A percentile compares a stretch with the other conserved stretches of the same genome.
Evolutionary conservation across 345 rosid species (phyloP).

Genomic region (Acer campestre): DNA sequence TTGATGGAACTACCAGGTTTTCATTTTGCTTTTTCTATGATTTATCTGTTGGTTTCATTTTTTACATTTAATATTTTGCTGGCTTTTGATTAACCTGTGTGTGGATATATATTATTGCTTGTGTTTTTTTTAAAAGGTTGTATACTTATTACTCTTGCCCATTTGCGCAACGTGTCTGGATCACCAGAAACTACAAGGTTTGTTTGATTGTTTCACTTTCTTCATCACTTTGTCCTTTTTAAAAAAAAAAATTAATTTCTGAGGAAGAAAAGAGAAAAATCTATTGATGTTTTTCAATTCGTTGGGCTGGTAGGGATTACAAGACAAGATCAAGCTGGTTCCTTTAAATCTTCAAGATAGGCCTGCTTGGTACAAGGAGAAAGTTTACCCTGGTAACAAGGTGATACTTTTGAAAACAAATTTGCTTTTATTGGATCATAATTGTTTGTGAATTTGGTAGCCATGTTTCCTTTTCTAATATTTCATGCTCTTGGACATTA

Average conservation of each 20-base stretch:
- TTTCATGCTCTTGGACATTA: not conserved
- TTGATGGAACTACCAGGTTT: constrained; percentile 79
- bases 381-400: constrained; percentile 80
- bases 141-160: constrained; percentile 70
- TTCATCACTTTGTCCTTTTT: not conserved
- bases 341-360: constrained; percentile 73
- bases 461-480: not conserved
- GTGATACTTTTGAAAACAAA: constrained; percentile 27
- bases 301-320: constrained; percentile 60
- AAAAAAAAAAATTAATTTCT: too few relatives aligned
- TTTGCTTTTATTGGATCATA: not conserved
- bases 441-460: not conserved
- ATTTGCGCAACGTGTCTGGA: constrained; percentile 90
- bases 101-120: not conserved
- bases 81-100: not conserved
- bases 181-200: constrained; percentile 88
- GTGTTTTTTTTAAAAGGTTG: constrained; percentile 40
- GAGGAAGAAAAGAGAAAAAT: too few relatives aligned
- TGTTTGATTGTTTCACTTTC: constrained; percentile 23
- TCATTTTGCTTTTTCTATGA: not conserved
- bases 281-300: not conserved
- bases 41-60: not conserved
- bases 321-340: constrained; percentile 76
- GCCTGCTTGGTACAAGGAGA: constrained; percentile 91
- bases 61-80: too few relatives aligned